Percentiles rank a stretch among this genome's conserved stretches.
Evolutionary conservation across 2,329 filamentous ascomycete genomes (phyloP).

Genomic region (Colletotrichum incanum): DNA sequence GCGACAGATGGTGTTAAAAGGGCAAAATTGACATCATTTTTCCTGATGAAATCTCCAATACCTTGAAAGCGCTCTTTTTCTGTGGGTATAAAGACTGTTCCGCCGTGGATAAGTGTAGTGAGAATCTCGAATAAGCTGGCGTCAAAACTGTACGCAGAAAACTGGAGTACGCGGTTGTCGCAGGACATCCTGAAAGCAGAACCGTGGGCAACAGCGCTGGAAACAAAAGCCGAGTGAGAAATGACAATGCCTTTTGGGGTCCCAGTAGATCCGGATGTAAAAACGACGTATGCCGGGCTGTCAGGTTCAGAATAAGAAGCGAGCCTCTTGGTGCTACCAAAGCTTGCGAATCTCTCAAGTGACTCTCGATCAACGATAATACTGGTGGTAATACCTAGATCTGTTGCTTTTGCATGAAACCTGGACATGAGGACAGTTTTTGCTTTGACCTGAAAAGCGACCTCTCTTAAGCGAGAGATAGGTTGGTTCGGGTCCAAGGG

Average conservation of each 20-base stretch:
- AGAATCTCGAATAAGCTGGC: slow-evolving; percentile 55
- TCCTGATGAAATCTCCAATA: slow-evolving; percentile 30
- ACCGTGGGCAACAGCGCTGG: slow-evolving; percentile 43
- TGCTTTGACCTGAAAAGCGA: slow-evolving; percentile 11
- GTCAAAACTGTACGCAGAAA: slow-evolving; percentile 57
- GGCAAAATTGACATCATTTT: background rate
- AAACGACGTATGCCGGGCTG: slow-evolving; percentile 54
- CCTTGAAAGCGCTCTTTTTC: slow-evolving; percentile 53
- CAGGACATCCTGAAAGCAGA: slow-evolving; percentile 15
- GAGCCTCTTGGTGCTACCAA: background rate
- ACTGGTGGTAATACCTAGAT: background rate
- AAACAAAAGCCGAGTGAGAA: slow-evolving; percentile 45
- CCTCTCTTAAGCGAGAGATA: slow-evolving; percentile 18
- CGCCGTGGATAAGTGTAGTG: slow-evolving; percentile 55
- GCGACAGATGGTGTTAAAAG: slow-evolving; percentile 37
- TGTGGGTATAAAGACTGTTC: slow-evolving; percentile 57
- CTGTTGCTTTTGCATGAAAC: slow-evolving; percentile 28
- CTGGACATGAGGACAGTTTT: background rate
- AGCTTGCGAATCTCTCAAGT: slow-evolving; percentile 49
- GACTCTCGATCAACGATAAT: slow-evolving; percentile 49
- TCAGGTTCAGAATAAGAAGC: slow-evolving; percentile 2
- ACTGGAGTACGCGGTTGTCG: slow-evolving; percentile 45
- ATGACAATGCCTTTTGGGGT: slow-evolving; percentile 63
- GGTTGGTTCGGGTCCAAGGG: slow-evolving; percentile 33
- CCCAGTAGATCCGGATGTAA: slow-evolving; percentile 62